Evolutionary conservation across 2,329 filamentous ascomycete genomes (phyloP).

Genomic region (Hypoxylon sp.): DNA sequence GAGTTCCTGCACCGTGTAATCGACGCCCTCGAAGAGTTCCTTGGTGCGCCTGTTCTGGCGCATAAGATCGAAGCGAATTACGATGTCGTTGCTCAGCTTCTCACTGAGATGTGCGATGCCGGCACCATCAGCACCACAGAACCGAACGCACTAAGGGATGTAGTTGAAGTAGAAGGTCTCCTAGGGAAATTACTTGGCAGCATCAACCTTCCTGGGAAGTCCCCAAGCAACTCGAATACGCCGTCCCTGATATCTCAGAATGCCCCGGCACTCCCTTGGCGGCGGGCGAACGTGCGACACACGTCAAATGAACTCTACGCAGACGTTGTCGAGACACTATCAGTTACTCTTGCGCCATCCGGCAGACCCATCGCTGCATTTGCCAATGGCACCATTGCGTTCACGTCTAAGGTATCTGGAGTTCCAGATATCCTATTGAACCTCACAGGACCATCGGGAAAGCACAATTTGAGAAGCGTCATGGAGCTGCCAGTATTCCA

Average conservation of each 20-base stretch:
- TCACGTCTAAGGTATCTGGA: slow-evolving; percentile 94
- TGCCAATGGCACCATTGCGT: slow-evolving; percentile 92
- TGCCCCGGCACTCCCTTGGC: slow-evolving; percentile 81
- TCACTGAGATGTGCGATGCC: slow-evolving; percentile 97
- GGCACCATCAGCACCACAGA: slow-evolving; percentile 92
- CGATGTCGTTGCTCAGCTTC: slow-evolving; percentile 91
- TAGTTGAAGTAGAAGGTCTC: slow-evolving; percentile 92
- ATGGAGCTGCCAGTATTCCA: slow-evolving; percentile 95
- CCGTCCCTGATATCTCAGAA: slow-evolving; percentile 62
- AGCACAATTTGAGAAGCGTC: slow-evolving; percentile 79
- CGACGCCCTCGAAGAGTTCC: slow-evolving; percentile 93
- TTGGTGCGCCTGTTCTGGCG: slow-evolving; percentile 88
- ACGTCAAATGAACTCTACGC: slow-evolving; percentile 98
- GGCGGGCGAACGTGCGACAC: slow-evolving; percentile 90
- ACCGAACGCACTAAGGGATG: slow-evolving; percentile 89
- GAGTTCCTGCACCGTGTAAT: slow-evolving; percentile 95
- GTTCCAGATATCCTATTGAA: slow-evolving; percentile 90
- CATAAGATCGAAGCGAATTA: slow-evolving; percentile 91
- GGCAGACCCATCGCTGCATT: slow-evolving; percentile 89
- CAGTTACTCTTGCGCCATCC: slow-evolving; percentile 90
- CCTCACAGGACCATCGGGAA: slow-evolving; percentile 85
- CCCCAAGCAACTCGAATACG: slow-evolving; percentile 59
- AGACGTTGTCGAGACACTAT: slow-evolving; percentile 91
- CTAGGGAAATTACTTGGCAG: slow-evolving; percentile 90
- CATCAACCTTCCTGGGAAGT: slow-evolving; percentile 80